Base-by-base conservation (phyloP, 176 grass and related monocot genomes). In the Carex kokanica region DNA sequence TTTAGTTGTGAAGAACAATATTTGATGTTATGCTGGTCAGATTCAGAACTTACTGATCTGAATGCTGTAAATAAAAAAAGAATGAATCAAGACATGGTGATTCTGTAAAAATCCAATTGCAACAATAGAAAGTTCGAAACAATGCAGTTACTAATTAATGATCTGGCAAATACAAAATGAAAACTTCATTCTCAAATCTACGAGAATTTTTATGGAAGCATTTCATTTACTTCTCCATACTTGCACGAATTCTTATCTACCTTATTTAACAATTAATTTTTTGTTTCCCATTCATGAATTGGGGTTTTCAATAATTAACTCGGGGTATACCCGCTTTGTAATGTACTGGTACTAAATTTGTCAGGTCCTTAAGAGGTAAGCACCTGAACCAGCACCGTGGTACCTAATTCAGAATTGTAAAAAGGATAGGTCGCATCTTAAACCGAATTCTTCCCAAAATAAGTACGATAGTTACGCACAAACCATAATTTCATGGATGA, bases 401-500 rank as follows among this genome's bases (percentile, higher is more conserved):
- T 17, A 55, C 73, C 73, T 16, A 55, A 55, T 55, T 77, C 34
- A n/a, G 66, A 70, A 70, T 70, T 17, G 34, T 70, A 55, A 74
- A 55, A 55, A 12, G 24, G 21, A 27, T 31, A 55, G n/a, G 41
- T 55, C 25, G 16, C 1, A 16, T 31, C 49, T 18, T 73, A 16
- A 23, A 55, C 73, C 45, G 31, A 77, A 77, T 31, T 54, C 25
- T 55, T 21, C 54, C 72, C 23, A 54, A 54, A 75, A 49, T 13
- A 74, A 47, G n/a, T 49, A 20, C 69, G 25, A 24, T 47, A n/a
- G 3, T 6, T 72, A 11, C 13, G 40, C 3, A n/a, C 16, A 47
- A 9, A 27, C 43, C 43, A 74, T 27, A 15, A 75, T 52, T 53
- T 16, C 43, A 52, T 75, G 8, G 0, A 75, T 15, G 4, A 52